Conservation (phyloP, 2,329 filamentous ascomycete species). For the Blastomyces silverae region DNA sequence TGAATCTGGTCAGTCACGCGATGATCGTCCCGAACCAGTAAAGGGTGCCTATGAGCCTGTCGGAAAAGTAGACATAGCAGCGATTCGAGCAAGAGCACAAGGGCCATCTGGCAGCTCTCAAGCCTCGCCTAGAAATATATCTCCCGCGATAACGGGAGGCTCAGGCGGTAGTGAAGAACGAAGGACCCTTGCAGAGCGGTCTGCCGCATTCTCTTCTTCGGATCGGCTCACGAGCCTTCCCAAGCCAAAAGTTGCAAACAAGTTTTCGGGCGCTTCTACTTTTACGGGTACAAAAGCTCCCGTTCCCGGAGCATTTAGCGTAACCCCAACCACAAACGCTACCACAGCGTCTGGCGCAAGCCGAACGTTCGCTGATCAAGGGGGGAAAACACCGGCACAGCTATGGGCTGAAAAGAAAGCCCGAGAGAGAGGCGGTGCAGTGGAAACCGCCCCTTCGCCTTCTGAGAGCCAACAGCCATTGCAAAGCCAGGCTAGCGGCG, state of each 20-base stretch:
- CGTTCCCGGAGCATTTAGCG: slow-evolving; percentile 61
- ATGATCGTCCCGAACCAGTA: slow-evolving; percentile 75
- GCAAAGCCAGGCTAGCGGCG: slow-evolving; percentile 63
- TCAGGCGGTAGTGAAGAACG: slow-evolving; percentile 47
- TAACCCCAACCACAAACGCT: slow-evolving; percentile 51
- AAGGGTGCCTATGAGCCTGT: slow-evolving; percentile 93
- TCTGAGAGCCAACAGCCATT: slow-evolving; percentile 46
- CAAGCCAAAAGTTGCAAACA: slow-evolving; percentile 91
- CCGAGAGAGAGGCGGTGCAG: slow-evolving; percentile 59
- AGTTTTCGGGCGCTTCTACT: slow-evolving; percentile 63
- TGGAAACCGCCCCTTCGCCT: slow-evolving; percentile 43
- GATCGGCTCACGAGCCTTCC: slow-evolving; percentile 81
- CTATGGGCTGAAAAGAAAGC: slow-evolving; percentile 98
- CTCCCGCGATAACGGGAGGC: slow-evolving; percentile 41
- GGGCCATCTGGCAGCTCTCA: slow-evolving; percentile 31
- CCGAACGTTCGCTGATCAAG: slow-evolving; percentile 88
- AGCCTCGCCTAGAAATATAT: slow-evolving; percentile 32
- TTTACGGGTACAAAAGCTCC: slow-evolving; percentile 89
- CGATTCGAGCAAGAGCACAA: slow-evolving; percentile 78
- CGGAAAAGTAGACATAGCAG: slow-evolving; percentile 94
- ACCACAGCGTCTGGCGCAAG: slow-evolving; percentile 69
- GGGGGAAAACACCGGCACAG: slow-evolving; percentile 93
- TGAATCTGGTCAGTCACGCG: slow-evolving; percentile 50
- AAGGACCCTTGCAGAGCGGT: slow-evolving; percentile 67
- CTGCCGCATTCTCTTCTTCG: slow-evolving; percentile 62